Conservation (phyloP, 805 yeast genomes). For the Candida ascalaphidarum region DNA sequence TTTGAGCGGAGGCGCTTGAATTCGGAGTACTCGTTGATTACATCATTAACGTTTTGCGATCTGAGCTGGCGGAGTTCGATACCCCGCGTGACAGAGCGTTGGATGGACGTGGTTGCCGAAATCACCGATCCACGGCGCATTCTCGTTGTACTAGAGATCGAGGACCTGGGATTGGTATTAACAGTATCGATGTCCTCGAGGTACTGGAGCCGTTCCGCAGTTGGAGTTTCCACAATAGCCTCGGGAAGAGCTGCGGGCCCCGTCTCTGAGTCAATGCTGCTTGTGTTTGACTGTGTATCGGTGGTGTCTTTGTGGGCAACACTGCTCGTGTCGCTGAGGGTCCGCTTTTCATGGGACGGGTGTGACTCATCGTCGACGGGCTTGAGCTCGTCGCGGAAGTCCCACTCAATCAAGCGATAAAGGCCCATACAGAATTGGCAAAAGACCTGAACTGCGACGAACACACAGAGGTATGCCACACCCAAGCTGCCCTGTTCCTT, state of each 20-base stretch:
- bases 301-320: background rate
- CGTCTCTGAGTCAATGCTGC: background rate
- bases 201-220: background rate
- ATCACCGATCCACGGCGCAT: too few species aligned
- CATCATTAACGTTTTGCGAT: slow-evolving; percentile 28
- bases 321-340: background rate
- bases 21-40: slow-evolving; percentile 40
- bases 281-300: too few species aligned
- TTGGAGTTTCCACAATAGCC: too few species aligned
- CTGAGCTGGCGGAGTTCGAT: slow-evolving; percentile 15
- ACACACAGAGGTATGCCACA: slow-evolving; percentile 75
- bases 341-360: background rate
- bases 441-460: slow-evolving; percentile 59
- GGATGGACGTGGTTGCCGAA: slow-evolving; percentile 6
- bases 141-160: background rate
- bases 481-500: slow-evolving; percentile 61
- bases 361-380: background rate
- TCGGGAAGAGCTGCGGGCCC: background rate
- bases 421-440: slow-evolving; percentile 72
- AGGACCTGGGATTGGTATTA: background rate
- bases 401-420: slow-evolving; percentile 60
- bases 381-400: slow-evolving; percentile 40
- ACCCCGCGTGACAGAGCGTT: slow-evolving; percentile 10
- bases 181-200: background rate
- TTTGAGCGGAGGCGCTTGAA: slow-evolving; percentile 22